These are phyloP conservation scores for Chimonanthus salicifolius DNA, from an alignment of 164 flowering plant species.

Conservation along the genomic window DNA sequence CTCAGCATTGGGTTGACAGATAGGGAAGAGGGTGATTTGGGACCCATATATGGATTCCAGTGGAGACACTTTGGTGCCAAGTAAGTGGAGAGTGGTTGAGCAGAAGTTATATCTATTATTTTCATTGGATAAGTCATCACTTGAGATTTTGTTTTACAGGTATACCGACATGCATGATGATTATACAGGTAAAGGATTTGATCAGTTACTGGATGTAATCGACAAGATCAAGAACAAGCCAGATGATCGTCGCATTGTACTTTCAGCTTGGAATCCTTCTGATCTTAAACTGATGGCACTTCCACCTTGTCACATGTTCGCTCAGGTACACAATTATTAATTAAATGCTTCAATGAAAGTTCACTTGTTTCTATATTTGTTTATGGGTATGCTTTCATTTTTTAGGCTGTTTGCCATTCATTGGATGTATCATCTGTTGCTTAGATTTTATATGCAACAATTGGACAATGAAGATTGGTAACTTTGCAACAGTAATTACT, in stretches of 20 bases:
- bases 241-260: slow-evolving; percentile 75
- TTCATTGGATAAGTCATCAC: slow-evolving; percentile 1
- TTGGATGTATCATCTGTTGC: no score
- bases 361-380: neutral
- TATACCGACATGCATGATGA: slow-evolving; percentile 94
- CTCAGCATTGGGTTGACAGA: slow-evolving; percentile 67
- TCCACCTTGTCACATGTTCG: slow-evolving; percentile 98
- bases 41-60: slow-evolving; percentile 95
- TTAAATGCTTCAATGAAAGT: neutral
- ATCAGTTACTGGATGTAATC: slow-evolving; percentile 85
- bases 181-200: slow-evolving; percentile 92
- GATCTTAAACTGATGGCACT: slow-evolving; percentile 94
- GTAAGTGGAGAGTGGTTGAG: slow-evolving; percentile 24
- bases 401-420: no score
- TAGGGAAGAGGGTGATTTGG: slow-evolving; percentile 93
- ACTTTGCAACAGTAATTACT: no score
- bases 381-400: no score
- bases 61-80: slow-evolving; percentile 98
- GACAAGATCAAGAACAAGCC: slow-evolving; percentile 76
- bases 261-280: slow-evolving; percentile 98
- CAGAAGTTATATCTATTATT: neutral
- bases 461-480: no score
- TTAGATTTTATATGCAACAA: no score
- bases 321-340: slow-evolving; percentile 51
- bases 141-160: slow-evolving; percentile 30